Evolutionary conservation across 345 rosid genomes (phyloP), one percentile per base, ranked within the genome.

Genomic region (Salix exigua): DNA sequence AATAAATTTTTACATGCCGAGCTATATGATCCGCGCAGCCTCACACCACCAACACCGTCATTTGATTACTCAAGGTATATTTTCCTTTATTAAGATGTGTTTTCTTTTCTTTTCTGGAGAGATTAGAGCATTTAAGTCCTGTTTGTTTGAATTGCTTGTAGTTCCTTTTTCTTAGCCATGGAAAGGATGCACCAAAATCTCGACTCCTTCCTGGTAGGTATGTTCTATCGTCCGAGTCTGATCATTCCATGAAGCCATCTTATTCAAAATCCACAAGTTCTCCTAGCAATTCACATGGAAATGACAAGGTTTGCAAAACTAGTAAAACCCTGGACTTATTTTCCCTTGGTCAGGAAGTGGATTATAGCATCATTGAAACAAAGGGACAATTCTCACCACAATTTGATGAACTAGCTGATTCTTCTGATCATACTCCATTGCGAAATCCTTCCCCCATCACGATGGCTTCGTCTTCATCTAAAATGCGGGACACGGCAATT

Each of bases 41-140:
- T 82, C 28, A 82, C 77, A 18, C 91, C 88, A 33, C n/a, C 73
- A 62, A 87, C 92, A 16, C 89, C 94, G 64, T 81, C 86, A 73
- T 73, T 87, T 68, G 83, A 84, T 44, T 80, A 66, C 73, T 83
- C 88, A 46, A 82, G 82, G 92, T 88, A 84, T 74, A 81, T 74
- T 33, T 66, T 69, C 60, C 55, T 26, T 37, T 51, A 50, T 70
- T 72, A 65, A 58, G 46, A n/a, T 71, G 42, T 62, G 58, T 78
- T 31, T 67, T 40, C 23, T 23, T 35, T 72, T 68, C 1, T 30
- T 1, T 30, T 31, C 62, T 58, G 2, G 23, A 65, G 25, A 33
- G 61, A 68, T 21, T 16, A 42, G 46, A 55, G 21, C 30, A 21
- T 68, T 60, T 19, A 44, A 31, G 28, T 23, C 44, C 19, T 17